Base-by-base conservation (phyloP, 208 protist genomes). In the Trypanosoma conorhini region DNA sequence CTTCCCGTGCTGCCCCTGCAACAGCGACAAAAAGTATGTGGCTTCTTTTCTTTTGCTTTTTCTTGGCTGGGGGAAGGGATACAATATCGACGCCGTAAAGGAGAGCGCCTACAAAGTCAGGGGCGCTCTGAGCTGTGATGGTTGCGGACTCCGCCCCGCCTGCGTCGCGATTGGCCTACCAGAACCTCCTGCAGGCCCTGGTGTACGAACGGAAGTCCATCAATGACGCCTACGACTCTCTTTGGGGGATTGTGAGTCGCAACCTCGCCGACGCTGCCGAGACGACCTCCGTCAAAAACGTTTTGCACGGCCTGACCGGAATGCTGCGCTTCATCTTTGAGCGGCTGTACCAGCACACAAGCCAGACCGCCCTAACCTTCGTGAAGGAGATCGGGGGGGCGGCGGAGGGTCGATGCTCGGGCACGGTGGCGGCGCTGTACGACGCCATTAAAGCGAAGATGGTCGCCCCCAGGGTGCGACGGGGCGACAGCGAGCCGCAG, bases 1-100 rank as follows among this genome's bases (percentile, higher is more conserved):
- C 21, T 51, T 10, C n/a, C 52, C 46, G 28, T 56, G 2, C 33
- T 38, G 2, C 7, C 33, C 33, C 2, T 9, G 2, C 33, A 38
- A 38, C 7, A 38, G 7, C 7, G 7, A 38, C 7, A 38, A 38
- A 38, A 7, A 38, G 33, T 38, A 38, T 38, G 33, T 38, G 33
- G 4, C 7, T 38, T 38, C 42, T 17, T 61, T 70, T 66, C 82
- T 77, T 38, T 46, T 72, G 72, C n/a, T 57, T 86, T 1, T 88
- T 81, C 22, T 51, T 78, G 7, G 19, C 38, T 28, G 3, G 3
- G 12, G 22, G 2, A 3, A 26, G 19, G 1, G 24, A 31, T 10
- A 8, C 12, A 5, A 28, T 38, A 7, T 28, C 24, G 13, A 26
- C 31, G 8, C 57, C 28, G 12, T n/a, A 3, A 33, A 24, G 9